phyloP scores from a whole-genome alignment of 2,329 filamentous ascomycete species.

The Xylariaceae sp. region DNA sequence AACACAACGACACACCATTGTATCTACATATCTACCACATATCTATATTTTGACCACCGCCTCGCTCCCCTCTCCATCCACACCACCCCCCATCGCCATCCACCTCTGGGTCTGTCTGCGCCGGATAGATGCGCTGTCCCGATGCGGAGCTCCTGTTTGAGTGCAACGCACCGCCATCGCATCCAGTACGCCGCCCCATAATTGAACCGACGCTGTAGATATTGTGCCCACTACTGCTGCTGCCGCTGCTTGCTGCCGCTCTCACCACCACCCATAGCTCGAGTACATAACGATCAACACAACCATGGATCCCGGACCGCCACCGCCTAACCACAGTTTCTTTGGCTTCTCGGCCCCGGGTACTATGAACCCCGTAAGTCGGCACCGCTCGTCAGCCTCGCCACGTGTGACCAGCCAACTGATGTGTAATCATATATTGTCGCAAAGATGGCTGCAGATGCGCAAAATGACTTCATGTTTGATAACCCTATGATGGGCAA shows the following conservation, averaged over 20 bases:
- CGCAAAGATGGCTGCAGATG: conserved; percentile 25
- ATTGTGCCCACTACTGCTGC: background rate
- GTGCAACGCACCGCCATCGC: too few species aligned
- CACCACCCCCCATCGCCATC: conserved; percentile 1
- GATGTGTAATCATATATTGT: conserved; percentile 5
- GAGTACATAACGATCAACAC: conserved; percentile 13
- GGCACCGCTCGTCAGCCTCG: background rate
- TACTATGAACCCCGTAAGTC: conserved; percentile 28
- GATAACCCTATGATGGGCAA: conserved; percentile 24
- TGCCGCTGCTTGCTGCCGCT: background rate
- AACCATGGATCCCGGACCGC: conserved; percentile 29
- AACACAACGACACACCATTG: too few species aligned
- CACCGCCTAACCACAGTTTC: conserved; percentile 33
- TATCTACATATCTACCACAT: too few species aligned
- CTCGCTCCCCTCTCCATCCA: conserved; percentile 1
- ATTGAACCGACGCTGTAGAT: too few species aligned
- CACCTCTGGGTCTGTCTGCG: background rate
- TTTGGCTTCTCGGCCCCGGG: conserved; percentile 34
- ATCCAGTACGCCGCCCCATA: too few species aligned
- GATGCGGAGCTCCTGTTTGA: too few species aligned
- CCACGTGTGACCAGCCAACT: background rate
- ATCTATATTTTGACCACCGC: too few species aligned
- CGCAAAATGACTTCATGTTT: conserved; percentile 30
- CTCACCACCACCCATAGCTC: conserved; percentile 8
- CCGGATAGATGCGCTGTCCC: too few species aligned